These are phyloP conservation scores for Xylariales sp. DNA, from an alignment of 2,329 filamentous ascomycete genomes.

Conservation along the genomic window DNA sequence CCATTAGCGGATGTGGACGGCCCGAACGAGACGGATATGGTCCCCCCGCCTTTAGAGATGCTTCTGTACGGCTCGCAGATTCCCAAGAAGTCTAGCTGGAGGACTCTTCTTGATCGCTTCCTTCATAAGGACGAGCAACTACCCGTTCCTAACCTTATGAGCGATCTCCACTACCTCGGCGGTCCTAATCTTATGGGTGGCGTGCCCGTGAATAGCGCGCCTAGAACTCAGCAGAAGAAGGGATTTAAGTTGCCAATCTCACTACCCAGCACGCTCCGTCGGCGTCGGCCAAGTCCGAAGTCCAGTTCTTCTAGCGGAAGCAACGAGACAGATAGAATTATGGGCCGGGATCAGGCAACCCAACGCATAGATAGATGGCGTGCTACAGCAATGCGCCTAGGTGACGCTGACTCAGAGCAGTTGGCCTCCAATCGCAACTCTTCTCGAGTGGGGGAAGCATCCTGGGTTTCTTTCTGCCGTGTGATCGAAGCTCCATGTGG, in stretches of 20 bases:
- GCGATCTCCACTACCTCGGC: no score
- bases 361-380: neutral
- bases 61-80: neutral
- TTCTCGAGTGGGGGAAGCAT: constrained; percentile 20
- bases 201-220: neutral
- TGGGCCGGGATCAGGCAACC: neutral
- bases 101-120: constrained; percentile 6
- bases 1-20: constrained; percentile 1
- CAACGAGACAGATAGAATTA: constrained; percentile 4
- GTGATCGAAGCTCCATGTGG: constrained; percentile 21
- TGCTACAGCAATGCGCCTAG: neutral
- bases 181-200: neutral
- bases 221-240: constrained; percentile 3
- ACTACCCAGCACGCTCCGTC: constrained; percentile 9
- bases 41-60: neutral
- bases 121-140: constrained; percentile 1
- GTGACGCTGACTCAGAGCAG: neutral
- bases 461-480: constrained; percentile 29
- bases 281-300: neutral
- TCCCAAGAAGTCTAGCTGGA: neutral
- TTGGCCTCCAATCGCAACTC: neutral
- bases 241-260: constrained; percentile 11
- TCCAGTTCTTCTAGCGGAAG: neutral
- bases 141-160: neutral
- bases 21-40: neutral